Percentiles rank a stretch among this genome's conserved stretches.
Evolutionary conservation across 1,139 yeast species (phyloP).

Genomic region (Kodamaea sp.): DNA sequence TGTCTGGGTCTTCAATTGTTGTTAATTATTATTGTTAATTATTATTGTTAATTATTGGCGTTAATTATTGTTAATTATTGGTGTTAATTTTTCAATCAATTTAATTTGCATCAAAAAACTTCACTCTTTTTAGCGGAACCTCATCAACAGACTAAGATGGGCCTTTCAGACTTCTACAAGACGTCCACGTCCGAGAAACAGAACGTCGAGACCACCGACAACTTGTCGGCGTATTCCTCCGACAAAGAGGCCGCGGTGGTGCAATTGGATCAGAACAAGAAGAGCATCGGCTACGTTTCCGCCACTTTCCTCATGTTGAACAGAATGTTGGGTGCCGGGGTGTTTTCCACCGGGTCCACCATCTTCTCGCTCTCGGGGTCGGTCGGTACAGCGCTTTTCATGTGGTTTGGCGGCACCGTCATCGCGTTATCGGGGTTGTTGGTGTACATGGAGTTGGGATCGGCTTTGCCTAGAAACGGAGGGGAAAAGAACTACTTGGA

Average conservation of each 20-base stretch:
- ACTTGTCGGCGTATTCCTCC: constrained; percentile 20
- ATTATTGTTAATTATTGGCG: no score
- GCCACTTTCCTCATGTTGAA: constrained; percentile 72
- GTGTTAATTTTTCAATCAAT: no score
- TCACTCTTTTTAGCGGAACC: no score
- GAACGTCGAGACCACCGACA: constrained; percentile 11
- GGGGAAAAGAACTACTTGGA: constrained; percentile 87
- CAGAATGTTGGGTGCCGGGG: constrained; percentile 87
- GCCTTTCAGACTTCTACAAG: constrained; percentile 14
- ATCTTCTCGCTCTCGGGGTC: constrained; percentile 70
- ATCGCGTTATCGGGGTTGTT: constrained; percentile 74
- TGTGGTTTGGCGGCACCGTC: constrained; percentile 79
- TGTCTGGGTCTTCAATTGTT: no score
- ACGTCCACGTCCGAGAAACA: constrained; percentile 14
- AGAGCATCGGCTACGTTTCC: constrained; percentile 65
- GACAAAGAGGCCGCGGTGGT: constrained; percentile 34
- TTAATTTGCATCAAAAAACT: no score
- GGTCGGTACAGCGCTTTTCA: constrained; percentile 67
- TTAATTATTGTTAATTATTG: no score
- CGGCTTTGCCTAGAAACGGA: constrained; percentile 82
- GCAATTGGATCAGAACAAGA: constrained; percentile 53
- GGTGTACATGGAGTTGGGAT: constrained; percentile 83
- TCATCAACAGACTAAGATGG: no score
- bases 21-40: no score
- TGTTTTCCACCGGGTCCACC: constrained; percentile 82